These are phyloP conservation scores for Tetratostichococcus sp. DNA, from an alignment of 139 green algal species.

Conservation along the genomic window DNA sequence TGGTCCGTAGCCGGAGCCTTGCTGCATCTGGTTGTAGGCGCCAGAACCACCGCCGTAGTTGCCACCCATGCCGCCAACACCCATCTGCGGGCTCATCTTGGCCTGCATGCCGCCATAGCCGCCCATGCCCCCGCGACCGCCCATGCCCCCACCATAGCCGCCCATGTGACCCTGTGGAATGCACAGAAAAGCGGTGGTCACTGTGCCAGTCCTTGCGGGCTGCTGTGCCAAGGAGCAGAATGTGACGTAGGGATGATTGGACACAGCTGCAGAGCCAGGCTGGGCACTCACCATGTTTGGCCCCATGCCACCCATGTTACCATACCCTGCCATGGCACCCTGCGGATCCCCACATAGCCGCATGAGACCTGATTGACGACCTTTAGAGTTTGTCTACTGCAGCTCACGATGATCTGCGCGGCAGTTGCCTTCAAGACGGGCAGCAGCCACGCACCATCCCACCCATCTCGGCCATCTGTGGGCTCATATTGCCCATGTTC, in stretches of 20 bases:
- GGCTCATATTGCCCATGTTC: neutral
- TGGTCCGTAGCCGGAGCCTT: neutral
- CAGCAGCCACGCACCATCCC: slow-evolving; percentile 14
- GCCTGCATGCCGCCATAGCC: neutral
- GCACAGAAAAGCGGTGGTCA: too few species aligned
- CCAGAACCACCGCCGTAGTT: neutral
- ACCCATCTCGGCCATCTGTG: slow-evolving; percentile 17
- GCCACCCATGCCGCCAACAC: neutral
- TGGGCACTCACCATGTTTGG: neutral
- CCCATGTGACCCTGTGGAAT: neutral
- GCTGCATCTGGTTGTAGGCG: neutral
- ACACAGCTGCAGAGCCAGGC: neutral
- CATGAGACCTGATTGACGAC: neutral
- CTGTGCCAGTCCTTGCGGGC: too few species aligned
- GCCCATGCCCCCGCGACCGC: slow-evolving; percentile 15
- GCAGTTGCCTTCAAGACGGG: too few species aligned
- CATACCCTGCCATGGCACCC: slow-evolving; percentile 8
- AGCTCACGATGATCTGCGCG: too few species aligned
- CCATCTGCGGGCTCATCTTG: slow-evolving; percentile 1
- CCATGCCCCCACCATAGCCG: slow-evolving; percentile 1
- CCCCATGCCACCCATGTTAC: slow-evolving; percentile 1
- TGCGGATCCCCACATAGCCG: neutral
- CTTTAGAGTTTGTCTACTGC: neutral
- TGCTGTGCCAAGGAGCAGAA: too few species aligned
- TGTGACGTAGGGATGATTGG: too few species aligned